Evolutionary conservation across 2,329 filamentous ascomycete species (phyloP), one percentile per base, ranked within the genome.

Genomic region (Aspergillus luchuensis): DNA sequence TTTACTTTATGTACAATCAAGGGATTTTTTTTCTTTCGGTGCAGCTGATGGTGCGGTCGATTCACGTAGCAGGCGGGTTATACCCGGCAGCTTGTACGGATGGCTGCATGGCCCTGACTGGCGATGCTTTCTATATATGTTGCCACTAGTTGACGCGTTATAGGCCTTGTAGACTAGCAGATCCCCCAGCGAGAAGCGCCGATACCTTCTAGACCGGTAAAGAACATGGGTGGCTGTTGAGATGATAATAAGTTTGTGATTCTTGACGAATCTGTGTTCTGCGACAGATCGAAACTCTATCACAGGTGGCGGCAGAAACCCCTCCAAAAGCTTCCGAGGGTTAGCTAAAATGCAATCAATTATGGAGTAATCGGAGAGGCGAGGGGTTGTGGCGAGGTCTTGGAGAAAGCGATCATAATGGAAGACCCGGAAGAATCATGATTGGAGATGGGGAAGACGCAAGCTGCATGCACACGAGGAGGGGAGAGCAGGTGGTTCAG

Each of bases 1-100:
- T 58, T 41, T 58, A 45, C 49, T 66, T 56, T 61, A 43, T 63
- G 56, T 63, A 66, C 62, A 67, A 66, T 62, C 61, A 60, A 67
- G 57, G 56, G 60, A 57, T 17, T 7, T 60, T 57, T 23, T 28
- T 28, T 28, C 45, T 41, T 53, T 33, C 4, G 25, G 17, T 23
- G 15, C 28, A 43, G 33, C 11, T 23, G 5, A 19, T 54, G 2
- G 3, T 25, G 23, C 45, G 21, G 19, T 25, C 13, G 11, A 15
- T 28, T 47, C 25, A 50, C n/a, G 21, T 28, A 25, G 23, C 33
- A 36, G 33, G 33, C 33, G 33, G 33, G 11, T 36, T 36, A 15
- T 11, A 13, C 10, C 30, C 33, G 33, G 11, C 33, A 15, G 33
- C 11, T 36, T 36, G 10, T 15, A 1, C 1, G 33, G 33, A 36